Base-by-base conservation (phyloP, 2,329 filamentous ascomycete species). In the Calycina marina region DNA sequence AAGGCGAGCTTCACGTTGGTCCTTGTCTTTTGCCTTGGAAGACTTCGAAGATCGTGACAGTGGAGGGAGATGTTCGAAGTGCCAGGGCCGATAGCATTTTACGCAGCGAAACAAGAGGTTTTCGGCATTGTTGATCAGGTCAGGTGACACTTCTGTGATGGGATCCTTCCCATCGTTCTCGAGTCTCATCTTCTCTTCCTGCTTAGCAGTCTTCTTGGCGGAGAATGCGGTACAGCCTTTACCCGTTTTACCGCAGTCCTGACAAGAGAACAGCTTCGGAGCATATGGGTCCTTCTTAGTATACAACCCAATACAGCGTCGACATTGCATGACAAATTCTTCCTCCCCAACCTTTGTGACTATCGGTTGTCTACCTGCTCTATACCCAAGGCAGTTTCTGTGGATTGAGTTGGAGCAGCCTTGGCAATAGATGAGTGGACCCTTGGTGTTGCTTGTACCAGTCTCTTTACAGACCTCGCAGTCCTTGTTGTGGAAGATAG, bases 371-470 rank as follows among this genome's bases (percentile, higher is more conserved):
- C 90, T 69, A 9, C 54, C 61, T 31, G 67, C 69, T 30, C 90
- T 72, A 30, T 66, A 62, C 1, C 88, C 85, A 16, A 98, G 63
- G 49, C 90, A 98, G 25, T 59, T 59, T 53, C 81, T 83, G 56
- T 98, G 90, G 44, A 84, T 93, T 0, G 80, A 67, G 29, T 77
- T 63, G 2, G 77, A 84, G 52, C 90, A 98, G 17, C 90, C 90
- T 57, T 98, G 92, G 45, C 90, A 98, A 49, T 77, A 76, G 18
- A 98, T 67, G 14, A 98, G 61, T 24, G 69, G 62, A 9, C 82
- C 84, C 49, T 75, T 77, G 36, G 62, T 65, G 1, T 58, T 53
- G 14, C 65, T 60, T 29, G 67, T 59, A 6, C 67, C 66, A 11
- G 54, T 56, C n/a, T 59, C 56, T 29, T 57, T 59, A 50, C 90